Base-by-base conservation (phyloP, 306 rosid species). In the Pyrus betulifolia region DNA sequence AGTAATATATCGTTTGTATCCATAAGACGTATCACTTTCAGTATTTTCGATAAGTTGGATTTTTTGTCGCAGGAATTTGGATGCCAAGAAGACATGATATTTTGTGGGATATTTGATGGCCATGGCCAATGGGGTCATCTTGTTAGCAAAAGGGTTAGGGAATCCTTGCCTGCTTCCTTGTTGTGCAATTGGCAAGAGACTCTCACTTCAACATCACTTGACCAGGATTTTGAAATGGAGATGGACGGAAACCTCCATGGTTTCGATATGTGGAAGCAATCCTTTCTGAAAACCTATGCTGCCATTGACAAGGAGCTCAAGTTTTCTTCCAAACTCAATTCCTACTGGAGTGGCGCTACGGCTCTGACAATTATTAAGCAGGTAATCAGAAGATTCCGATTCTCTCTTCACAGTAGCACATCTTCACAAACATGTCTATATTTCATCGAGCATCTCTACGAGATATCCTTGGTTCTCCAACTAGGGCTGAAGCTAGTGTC, bases 61-160 rank as follows among this genome's bases (percentile, higher is more conserved):
- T 40, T 74, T 55, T 81, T 75, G 70, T 85, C 54, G 5, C 80
- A 93, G 98, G 97, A 89, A 71, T 91, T 83, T 77, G 96, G 94
- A 31, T 86, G 90, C 82, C 92, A 91, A 87, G 88, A 86, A 74
- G 94, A 91, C 82, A 81, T 87, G 80, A 85, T 85, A 13, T 88
- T 93, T 58, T 91, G 98, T 81, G 98, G 97, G 70, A 77, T 93
- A 28, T 93, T 91, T 77, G 94, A 93, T 79, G 98, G 98, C 4
- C 96, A 93, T 85, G 97, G 98, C 0, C 87, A 89, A 4, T 91
- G 96, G 97, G 98, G 98, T 49, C 96, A 93, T 83, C 73, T 85
- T 65, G 88, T 91, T 5, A 85, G 96, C 77, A 91, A 84, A 80
- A 88, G 84, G 84, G 97, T 87, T 14, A 90, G 84, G 57, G 77